Base-by-base conservation (phyloP, 495 filamentous ascomycete species). In the Darksidea phi region DNA sequence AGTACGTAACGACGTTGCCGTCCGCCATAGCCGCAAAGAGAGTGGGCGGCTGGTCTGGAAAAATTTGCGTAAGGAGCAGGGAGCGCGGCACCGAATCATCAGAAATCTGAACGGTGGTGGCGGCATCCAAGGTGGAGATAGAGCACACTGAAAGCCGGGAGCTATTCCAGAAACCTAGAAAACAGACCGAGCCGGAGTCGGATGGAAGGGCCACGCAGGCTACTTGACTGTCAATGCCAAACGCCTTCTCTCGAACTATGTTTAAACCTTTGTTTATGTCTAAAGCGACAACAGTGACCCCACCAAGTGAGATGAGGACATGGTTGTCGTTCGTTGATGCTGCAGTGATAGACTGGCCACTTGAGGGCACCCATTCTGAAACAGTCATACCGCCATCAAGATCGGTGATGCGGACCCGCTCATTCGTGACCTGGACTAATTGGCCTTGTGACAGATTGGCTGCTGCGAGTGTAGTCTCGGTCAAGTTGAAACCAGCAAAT, bases 1-100 rank as follows among this genome's bases (percentile, higher is more conserved):
- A 80, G 72, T 92, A 99, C 0, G 88, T 96, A 48, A 94, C 81
- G 10, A 99, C 88, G 66, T 88, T 89, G 23, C 94, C 94, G 73
- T 97, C 93, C 20, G 93, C 90, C 85, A 96, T 90, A n/a, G 91
- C 88, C 24, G 96, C 78, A 60, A 99, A 91, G 1, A 99, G 75
- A 0, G 88, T 96, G 1, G 90, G 86, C 15, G 83, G 81, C 55
- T 76, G 77, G 26, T 79, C 71, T 12, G 72, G 70, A 13, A 96
- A 79, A 1, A 97, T 76, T 46, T 89, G 82, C 3, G 87, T 86
- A 11, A 97, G 77, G 1, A 88, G 82, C 3, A 97, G 81, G 47
- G 90, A 91, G 18, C 92, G 81, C 3, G 94, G 94, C n/a, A 71
- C 86, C 12, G 85, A 82, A 18, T 77, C 76, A 21, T 83, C 80